Evolutionary conservation across 352 stramenopile species (phyloP).

Genomic region (Globisporangium nunn): DNA sequence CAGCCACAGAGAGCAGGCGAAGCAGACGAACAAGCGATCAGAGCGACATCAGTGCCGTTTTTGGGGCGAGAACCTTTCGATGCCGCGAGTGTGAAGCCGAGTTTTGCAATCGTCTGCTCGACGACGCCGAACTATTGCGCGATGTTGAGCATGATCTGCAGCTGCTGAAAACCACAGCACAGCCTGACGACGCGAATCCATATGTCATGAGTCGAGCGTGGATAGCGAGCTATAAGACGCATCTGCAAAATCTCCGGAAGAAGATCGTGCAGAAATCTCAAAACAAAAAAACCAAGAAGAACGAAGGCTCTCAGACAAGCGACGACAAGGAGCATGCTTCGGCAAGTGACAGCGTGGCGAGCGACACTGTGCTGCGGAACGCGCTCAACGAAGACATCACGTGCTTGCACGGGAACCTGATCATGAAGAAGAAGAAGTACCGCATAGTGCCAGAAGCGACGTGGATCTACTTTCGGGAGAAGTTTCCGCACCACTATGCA

Average conservation of each 20-base stretch:
- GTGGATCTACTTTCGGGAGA: constrained; percentile 57
- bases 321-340: not conserved
- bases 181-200: constrained; percentile 14
- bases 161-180: constrained; percentile 39
- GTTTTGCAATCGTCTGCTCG: constrained; percentile 44
- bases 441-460: constrained; percentile 35
- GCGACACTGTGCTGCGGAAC: constrained; percentile 25
- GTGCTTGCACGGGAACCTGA: constrained; percentile 58
- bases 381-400: constrained; percentile 70
- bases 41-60: constrained; percentile 14
- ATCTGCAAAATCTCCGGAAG: constrained; percentile 46
- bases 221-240: constrained; percentile 66
- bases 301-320: not conserved
- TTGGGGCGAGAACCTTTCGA: constrained; percentile 35
- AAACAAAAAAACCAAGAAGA: constrained; percentile 14
- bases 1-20: not conserved
- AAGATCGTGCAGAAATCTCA: constrained; percentile 24
- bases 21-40: constrained; percentile 9
- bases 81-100: constrained; percentile 37
- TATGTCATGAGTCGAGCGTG: constrained; percentile 65
- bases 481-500: constrained; percentile 37
- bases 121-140: constrained; percentile 43
- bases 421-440: constrained; percentile 63
- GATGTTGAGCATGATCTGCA: constrained; percentile 37
- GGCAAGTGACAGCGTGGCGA: constrained; percentile 1